A percentile compares a stretch with the other conserved stretches of the same genome.
These are phyloP conservation scores for Penicillium pancosmium DNA, from an alignment of 495 filamentous ascomycete genomes.

Conservation along the genomic window DNA sequence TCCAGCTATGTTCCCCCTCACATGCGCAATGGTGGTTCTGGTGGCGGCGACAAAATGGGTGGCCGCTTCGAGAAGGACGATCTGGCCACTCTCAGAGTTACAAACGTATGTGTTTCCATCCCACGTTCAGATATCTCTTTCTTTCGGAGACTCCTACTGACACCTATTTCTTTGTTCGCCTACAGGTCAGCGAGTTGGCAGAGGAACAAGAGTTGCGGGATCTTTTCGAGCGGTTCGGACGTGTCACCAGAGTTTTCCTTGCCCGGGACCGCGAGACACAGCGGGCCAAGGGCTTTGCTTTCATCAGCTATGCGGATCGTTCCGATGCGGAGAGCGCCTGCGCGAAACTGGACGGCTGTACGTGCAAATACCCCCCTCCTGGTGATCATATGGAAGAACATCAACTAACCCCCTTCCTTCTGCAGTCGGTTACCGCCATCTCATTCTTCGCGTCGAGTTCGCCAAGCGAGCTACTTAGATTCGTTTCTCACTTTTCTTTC, in stretches of 20 bases:
- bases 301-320: slow-evolving; percentile 92
- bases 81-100: slow-evolving; percentile 91
- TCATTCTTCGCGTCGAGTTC: slow-evolving; percentile 90
- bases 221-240: slow-evolving; percentile 96
- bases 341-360: slow-evolving; percentile 96
- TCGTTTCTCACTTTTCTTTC: slow-evolving; percentile 30
- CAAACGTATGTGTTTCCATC: slow-evolving; percentile 71
- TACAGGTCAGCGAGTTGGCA: slow-evolving; percentile 90
- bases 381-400: not conserved
- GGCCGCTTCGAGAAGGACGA: slow-evolving; percentile 96
- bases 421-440: slow-evolving; percentile 79
- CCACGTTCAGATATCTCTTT: slow-evolving; percentile 1
- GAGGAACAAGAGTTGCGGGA: slow-evolving; percentile 93
- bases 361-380: slow-evolving; percentile 33
- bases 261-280: slow-evolving; percentile 96
- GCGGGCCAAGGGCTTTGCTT: slow-evolving; percentile 95
- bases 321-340: slow-evolving; percentile 87
- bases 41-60: slow-evolving; percentile 82
- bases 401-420: slow-evolving; percentile 27
- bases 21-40: slow-evolving; percentile 68
- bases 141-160: slow-evolving; percentile 12
- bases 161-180: slow-evolving; percentile 13
- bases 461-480: slow-evolving; percentile 74
- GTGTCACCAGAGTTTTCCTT: slow-evolving; percentile 94
- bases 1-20: slow-evolving; percentile 92